Base-by-base conservation (phyloP, 352 stramenopile genomes). In the Phytophthora pini region DNA sequence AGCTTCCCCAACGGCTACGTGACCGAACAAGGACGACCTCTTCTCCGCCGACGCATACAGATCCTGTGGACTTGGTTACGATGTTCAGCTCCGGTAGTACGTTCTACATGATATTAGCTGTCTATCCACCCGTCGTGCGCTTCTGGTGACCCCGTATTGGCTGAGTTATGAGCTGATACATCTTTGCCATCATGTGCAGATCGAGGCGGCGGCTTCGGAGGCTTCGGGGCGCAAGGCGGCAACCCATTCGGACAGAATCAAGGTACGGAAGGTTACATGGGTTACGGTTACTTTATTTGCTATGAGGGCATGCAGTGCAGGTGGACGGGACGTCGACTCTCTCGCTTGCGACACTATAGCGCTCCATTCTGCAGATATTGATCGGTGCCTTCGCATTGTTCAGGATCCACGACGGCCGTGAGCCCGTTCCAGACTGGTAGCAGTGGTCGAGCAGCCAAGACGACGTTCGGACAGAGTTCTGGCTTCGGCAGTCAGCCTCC, bases 41-140 rank as follows among this genome's bases (percentile, higher is more conserved):
- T 13, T 36, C 31, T 36, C 31, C 31, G 31, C 10, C 31, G 31
- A 36, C 31, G 26, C 17, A 40, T n/a, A 34, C 4, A 49, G 54
- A 17, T 40, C 53, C 38, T 22, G 27, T 34, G 17, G 41, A 43
- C 56, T 52, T 29, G 38, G 5, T 34, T 43, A 20, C 17, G 22
- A 79, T 83, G 75, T 83, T 80, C 36, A 70, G 68, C 64, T 74
- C 74, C 38, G 46, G 70, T 17, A 72, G 69, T 78, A 46, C 55
- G 72, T 75, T 65, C 24, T 52, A 6, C 27, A 20, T 31, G n/a
- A 15, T n/a, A 5, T 52, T 5, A 1, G 31, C 41, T 64, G 0
- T 41, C 3, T 58, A 17, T 9, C 53, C 1, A 6, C 1, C 9
- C 36, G 26, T 41, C 12, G 24, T 41, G 15, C 22, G 15, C 38